Base-by-base conservation (phyloP, 345 rosid genomes). In the Sisymbrium altissimum region DNA sequence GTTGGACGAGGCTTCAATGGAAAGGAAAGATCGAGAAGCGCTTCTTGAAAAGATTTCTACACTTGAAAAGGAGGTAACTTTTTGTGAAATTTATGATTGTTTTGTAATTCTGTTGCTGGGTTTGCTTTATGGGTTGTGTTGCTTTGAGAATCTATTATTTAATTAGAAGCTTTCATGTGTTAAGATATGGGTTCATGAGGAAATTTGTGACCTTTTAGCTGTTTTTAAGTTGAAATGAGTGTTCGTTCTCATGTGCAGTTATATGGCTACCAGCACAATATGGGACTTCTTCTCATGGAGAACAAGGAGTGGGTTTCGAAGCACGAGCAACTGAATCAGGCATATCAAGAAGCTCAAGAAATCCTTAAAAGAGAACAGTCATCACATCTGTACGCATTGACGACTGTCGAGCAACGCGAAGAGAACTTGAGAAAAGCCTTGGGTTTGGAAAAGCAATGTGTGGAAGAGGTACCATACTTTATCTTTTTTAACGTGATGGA, bases 281-380 rank as follows among this genome's bases (percentile, higher is more conserved):
- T 91, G 98, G 98, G 98, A 48, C 89, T 94, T 41, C 88, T 94
- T 49, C 88, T 94, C 11, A 80, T 94, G 45, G 97, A 94, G 87
- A 91, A 89, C 64, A 84, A 86, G 64, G 88, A 86, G 68, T 89
- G 88, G 96, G 78, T 32, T 10, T 78, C 67, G 7, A 86, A 80
- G 67, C 80, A 77, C 52, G 93, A 84, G 54, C 83, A 86, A 41
- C 63, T 87, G 40, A 70, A 78, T n/a, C 89, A 86, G 78, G 84
- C 83, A 11, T 70, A 83, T 29, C 81, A 76, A 66, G 98, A 91
- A 82, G 84, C 84, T 35, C 77, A 85, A 39, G 96, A 88, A 76
- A 89, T 94, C 40, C 70, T 88, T 54, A 88, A 85, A 71, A 92
- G 96, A 49, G 96, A 91, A 66, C 91, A 87, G 54, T 54, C 88